phyloP scores from a whole-genome alignment of 2,329 filamentous ascomycete species.

The Aspergillus cejpii region DNA sequence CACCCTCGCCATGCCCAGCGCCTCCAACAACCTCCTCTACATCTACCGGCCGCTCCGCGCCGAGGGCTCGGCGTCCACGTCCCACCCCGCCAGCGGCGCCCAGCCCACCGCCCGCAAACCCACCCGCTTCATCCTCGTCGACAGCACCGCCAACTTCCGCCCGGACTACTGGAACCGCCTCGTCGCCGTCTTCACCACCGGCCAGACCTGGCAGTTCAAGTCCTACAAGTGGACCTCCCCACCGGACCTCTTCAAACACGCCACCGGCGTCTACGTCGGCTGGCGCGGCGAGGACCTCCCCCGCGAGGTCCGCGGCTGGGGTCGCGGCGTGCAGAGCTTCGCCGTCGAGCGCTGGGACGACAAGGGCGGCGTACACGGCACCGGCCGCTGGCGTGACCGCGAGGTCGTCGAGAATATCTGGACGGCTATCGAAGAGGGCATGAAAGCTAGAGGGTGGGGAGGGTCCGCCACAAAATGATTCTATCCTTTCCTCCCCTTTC shows the following conservation, averaged over 20 bases:
- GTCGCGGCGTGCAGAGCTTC: conserved; percentile 70
- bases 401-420: conserved; percentile 92
- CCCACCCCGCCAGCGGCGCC: conserved; percentile 50
- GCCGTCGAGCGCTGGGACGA: conserved; percentile 76
- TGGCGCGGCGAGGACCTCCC: conserved; percentile 81
- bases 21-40: conserved; percentile 66
- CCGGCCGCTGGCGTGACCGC: conserved; percentile 68
- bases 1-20: conserved; percentile 55
- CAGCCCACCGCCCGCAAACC: conserved; percentile 48
- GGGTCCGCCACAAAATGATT: conserved; percentile 16
- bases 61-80: conserved; percentile 26
- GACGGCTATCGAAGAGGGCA: conserved; percentile 79
- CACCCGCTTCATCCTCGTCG: conserved; percentile 90
- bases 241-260: conserved; percentile 80
- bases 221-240: conserved; percentile 93
- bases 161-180: conserved; percentile 96
- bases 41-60: conserved; percentile 67
- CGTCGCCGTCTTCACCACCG: conserved; percentile 94
- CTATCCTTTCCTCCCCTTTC: neutral
- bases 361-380: conserved; percentile 34
- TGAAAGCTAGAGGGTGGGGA: conserved; percentile 75
- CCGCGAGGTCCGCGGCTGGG: conserved; percentile 73
- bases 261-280: conserved; percentile 80
- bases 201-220: conserved; percentile 98
- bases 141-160: conserved; percentile 89